Evolutionary conservation across 2,329 filamentous ascomycete genomes (phyloP).

Genomic region (Colletotrichum caudatum): DNA sequence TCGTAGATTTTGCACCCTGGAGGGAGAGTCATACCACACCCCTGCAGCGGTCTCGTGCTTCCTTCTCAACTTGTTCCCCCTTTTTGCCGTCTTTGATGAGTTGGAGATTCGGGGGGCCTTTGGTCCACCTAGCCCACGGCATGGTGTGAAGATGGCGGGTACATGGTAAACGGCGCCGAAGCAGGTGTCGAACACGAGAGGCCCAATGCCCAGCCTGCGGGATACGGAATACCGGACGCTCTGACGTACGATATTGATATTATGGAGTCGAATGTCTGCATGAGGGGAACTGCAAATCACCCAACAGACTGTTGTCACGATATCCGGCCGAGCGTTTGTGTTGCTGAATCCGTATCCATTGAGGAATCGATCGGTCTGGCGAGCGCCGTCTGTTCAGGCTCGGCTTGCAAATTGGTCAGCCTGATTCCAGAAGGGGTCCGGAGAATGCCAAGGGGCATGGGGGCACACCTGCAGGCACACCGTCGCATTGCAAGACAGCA

Average conservation of each 20-base stretch:
- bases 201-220: conserved; percentile 6
- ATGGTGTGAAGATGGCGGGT: conserved; percentile 30
- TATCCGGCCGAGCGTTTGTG: conserved; percentile 24
- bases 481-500: conserved; percentile 33
- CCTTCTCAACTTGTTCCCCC: conserved; percentile 9
- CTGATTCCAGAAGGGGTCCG: conserved; percentile 31
- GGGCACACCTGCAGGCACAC: conserved; percentile 26
- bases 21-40: conserved; percentile 37
- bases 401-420: conserved; percentile 22
- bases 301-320: conserved; percentile 15
- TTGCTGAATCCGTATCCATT: conserved; percentile 6
- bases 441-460: conserved; percentile 34
- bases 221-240: conserved; percentile 13
- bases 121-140: conserved; percentile 22
- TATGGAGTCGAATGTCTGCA: neutral
- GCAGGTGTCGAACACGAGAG: conserved; percentile 36
- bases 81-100: conserved; percentile 26
- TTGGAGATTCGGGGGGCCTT: conserved; percentile 35
- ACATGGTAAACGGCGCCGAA: conserved; percentile 16
- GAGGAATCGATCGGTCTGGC: conserved; percentile 1
- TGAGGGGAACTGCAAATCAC: conserved; percentile 7
- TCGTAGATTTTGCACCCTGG: conserved; percentile 29
- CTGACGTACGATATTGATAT: conserved; percentile 10
- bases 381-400: conserved; percentile 35
- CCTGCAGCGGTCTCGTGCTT: conserved; percentile 29